Conservation (phyloP, 345 rosid genomes). For the Gossypium turneri region DNA sequence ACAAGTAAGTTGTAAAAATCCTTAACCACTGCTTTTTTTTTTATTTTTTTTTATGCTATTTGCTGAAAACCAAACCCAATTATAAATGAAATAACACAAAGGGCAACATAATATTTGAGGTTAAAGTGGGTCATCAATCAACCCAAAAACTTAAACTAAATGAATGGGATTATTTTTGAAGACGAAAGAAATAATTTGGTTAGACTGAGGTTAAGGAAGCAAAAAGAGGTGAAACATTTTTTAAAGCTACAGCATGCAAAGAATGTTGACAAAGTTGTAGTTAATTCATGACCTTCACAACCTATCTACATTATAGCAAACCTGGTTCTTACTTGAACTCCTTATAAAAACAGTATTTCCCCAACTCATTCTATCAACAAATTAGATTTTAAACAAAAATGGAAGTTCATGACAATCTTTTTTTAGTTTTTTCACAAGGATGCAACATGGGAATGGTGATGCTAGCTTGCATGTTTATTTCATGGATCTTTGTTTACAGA, state of each 20-base stretch:
- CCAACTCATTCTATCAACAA: constrained; percentile 8
- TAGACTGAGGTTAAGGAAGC: background rate
- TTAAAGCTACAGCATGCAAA: constrained; percentile 26
- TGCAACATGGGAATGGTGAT: constrained; percentile 37
- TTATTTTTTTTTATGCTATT: too few relatives aligned
- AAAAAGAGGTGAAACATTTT: background rate
- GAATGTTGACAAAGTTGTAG: constrained; percentile 29
- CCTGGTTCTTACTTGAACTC: constrained; percentile 3
- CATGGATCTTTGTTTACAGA: constrained; percentile 66
- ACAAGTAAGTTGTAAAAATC: too few relatives aligned
- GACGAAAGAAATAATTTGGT: background rate
- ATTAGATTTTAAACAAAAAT: constrained; percentile 16
- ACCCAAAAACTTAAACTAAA: too few relatives aligned
- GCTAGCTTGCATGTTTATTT: constrained; percentile 39
- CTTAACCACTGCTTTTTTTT: too few relatives aligned
- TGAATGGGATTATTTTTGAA: background rate
- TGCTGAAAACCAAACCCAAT: too few relatives aligned
- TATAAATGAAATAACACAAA: too few relatives aligned
- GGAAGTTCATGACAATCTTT: constrained; percentile 14
- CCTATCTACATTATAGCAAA: background rate
- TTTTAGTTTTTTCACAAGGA: constrained; percentile 19
- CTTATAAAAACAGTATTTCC: constrained; percentile 19
- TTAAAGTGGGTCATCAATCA: too few relatives aligned
- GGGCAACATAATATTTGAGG: too few relatives aligned
- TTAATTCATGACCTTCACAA: constrained; percentile 12